Evolutionary conservation across 306 rosid genomes (phyloP).

Genomic region (Alnus glutinosa): DNA sequence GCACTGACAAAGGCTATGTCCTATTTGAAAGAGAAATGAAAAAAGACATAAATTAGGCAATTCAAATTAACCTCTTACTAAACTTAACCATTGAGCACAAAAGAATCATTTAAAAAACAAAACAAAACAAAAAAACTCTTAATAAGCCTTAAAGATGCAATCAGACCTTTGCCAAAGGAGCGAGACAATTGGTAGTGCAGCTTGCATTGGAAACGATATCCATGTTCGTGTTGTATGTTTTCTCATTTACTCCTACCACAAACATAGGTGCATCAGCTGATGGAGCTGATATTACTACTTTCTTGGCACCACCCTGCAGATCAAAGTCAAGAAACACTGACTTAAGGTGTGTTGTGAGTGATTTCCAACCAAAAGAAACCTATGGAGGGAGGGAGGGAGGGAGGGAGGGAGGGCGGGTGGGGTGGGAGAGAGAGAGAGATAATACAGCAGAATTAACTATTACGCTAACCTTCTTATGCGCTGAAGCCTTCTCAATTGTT

Average conservation of each 20-base stretch:
- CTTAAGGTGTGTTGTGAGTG: slow-evolving; percentile 3
- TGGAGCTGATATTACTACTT: slow-evolving; percentile 95
- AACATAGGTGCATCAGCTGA: slow-evolving; percentile 99
- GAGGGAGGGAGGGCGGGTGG: background rate
- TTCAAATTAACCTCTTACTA: background rate
- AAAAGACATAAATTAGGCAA: background rate
- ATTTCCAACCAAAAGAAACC: background rate
- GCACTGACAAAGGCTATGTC: background rate
- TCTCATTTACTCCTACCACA: slow-evolving; percentile 93
- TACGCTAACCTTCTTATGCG: slow-evolving; percentile 67
- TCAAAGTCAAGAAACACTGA: slow-evolving; percentile 16
- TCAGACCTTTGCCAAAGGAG: slow-evolving; percentile 95
- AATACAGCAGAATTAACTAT: slow-evolving; percentile 18
- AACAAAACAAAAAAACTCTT: background rate
- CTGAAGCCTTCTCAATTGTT: slow-evolving; percentile 74
- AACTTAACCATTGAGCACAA: background rate
- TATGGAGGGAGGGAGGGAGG: background rate
- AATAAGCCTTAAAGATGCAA: slow-evolving; percentile 23
- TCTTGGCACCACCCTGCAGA: slow-evolving; percentile 91
- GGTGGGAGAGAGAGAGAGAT: background rate
- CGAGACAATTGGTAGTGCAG: slow-evolving; percentile 98
- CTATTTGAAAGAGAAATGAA: background rate
- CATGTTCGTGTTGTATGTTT: slow-evolving; percentile 71
- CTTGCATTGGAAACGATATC: slow-evolving; percentile 96
- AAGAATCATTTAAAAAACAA: background rate